These are phyloP conservation scores for Chytriomyces sp. DNA, from an alignment of 192 early-diverging fungal genomes.

Conservation along the genomic window DNA sequence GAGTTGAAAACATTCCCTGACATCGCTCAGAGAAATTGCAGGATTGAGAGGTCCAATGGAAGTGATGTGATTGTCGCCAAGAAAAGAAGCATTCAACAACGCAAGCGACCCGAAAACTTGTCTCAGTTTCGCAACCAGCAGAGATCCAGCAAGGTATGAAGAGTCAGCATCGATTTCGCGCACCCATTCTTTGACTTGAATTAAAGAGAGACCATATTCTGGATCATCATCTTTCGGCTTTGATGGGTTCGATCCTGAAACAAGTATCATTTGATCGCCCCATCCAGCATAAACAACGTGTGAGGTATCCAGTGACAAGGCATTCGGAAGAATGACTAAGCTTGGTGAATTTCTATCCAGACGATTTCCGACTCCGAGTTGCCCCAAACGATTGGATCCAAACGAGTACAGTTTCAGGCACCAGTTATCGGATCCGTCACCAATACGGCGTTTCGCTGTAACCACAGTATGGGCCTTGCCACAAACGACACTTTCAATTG, in stretches of 20 bases:
- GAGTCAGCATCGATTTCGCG: neutral
- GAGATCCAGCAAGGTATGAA: neutral
- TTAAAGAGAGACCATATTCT: neutral
- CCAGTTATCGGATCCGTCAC: conserved; percentile 1
- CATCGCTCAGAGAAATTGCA: conserved; percentile 4
- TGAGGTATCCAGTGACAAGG: neutral
- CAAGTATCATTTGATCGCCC: conserved; percentile 17
- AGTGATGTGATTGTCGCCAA: neutral
- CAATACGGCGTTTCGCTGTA: neutral
- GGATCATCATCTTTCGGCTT: neutral
- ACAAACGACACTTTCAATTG: neutral
- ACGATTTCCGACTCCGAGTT: conserved; percentile 20
- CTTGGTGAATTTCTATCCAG: neutral
- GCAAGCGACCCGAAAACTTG: conserved; percentile 8
- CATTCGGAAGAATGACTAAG: neutral
- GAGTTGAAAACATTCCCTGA: neutral
- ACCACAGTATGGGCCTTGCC: conserved; percentile 2
- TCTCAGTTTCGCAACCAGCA: conserved; percentile 1
- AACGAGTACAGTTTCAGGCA: conserved; percentile 26
- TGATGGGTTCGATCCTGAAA: neutral
- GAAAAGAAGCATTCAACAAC: conserved; percentile 7
- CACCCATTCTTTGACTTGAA: neutral
- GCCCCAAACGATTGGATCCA: conserved; percentile 21
- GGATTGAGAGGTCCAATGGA: neutral
- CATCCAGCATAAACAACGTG: conserved; percentile 1